These are phyloP conservation scores for Sporothrix luriei DNA, from an alignment of 2,329 filamentous ascomycete genomes.

Conservation along the genomic window DNA sequence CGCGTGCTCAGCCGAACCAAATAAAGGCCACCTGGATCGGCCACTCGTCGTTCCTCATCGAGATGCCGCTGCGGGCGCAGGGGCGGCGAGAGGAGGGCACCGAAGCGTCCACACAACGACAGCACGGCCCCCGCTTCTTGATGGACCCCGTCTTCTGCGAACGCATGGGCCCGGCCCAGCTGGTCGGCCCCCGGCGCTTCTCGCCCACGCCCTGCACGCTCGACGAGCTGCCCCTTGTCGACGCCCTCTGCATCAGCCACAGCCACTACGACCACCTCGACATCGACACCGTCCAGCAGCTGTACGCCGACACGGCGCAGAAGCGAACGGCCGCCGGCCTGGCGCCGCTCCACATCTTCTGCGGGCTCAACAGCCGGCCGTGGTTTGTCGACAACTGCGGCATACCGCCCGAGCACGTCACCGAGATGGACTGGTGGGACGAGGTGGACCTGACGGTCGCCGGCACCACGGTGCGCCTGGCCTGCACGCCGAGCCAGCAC, in stretches of 20 bases:
- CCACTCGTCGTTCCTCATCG: conserved; percentile 89
- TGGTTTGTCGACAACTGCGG: conserved; percentile 64
- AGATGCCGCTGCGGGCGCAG: conserved; percentile 56
- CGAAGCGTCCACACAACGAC: too few species aligned
- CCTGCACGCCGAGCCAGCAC: conserved; percentile 71
- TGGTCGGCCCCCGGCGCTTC: conserved; percentile 53
- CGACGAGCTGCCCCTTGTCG: conserved; percentile 54
- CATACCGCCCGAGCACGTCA: conserved; percentile 57
- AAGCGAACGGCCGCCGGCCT: neutral
- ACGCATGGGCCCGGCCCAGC: conserved; percentile 47
- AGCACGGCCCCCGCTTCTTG: conserved; percentile 49
- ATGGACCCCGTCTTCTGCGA: conserved; percentile 58
- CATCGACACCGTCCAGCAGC: conserved; percentile 48
- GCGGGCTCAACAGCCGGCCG: conserved; percentile 64
- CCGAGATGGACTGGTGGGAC: conserved; percentile 78
- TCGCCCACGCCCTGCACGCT: conserved; percentile 54
- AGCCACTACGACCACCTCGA: conserved; percentile 62
- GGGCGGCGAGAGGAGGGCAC: neutral
- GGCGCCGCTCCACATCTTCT: conserved; percentile 60
- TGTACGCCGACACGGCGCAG: conserved; percentile 43
- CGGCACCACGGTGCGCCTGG: conserved; percentile 53
- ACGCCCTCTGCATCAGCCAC: conserved; percentile 56
- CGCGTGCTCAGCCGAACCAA: neutral
- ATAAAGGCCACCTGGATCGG: conserved; percentile 80
- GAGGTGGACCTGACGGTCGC: conserved; percentile 45